phyloP scores from a whole-genome alignment of 176 grass and related monocot species.

The Lolium perenne region DNA sequence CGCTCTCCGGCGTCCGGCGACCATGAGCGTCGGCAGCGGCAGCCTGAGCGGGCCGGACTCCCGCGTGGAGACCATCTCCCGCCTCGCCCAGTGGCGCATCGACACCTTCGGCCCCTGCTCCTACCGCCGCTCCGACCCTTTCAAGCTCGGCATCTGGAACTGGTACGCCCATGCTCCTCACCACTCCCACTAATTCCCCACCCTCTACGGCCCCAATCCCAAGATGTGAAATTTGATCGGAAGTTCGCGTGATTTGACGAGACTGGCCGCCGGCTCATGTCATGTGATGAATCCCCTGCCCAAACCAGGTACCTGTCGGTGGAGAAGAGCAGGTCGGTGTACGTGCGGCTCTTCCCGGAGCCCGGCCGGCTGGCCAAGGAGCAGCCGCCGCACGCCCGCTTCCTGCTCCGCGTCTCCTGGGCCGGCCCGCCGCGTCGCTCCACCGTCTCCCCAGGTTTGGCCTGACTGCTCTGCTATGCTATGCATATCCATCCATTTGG shows the following conservation, averaged over 20 bases:
- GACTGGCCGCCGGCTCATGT: neutral
- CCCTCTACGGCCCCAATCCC: neutral
- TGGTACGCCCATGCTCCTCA: slow-evolving; percentile 42
- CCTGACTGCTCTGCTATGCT: neutral
- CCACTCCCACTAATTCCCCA: neutral
- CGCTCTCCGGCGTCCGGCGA: neutral
- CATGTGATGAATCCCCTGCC: neutral
- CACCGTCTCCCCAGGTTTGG: slow-evolving; percentile 64
- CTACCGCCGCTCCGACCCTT: slow-evolving; percentile 87
- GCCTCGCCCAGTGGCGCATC: slow-evolving; percentile 88
- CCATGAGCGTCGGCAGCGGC: slow-evolving; percentile 28
- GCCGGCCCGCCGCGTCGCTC: slow-evolving; percentile 62
- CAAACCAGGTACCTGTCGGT: slow-evolving; percentile 71
- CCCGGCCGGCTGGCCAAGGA: slow-evolving; percentile 80
- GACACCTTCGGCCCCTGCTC: slow-evolving; percentile 88
- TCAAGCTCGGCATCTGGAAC: slow-evolving; percentile 97
- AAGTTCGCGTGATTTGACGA: neutral
- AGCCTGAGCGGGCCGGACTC: slow-evolving; percentile 53
- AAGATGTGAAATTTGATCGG: neutral
- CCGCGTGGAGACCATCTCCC: slow-evolving; percentile 87
- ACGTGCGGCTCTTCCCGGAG: slow-evolving; percentile 85
- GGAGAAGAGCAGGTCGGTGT: slow-evolving; percentile 73
- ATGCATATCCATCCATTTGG: neutral
- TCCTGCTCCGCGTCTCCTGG: slow-evolving; percentile 78
- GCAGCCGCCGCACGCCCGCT: slow-evolving; percentile 76